Evolutionary conservation across 371 early-diverging fungal genomes (phyloP).

Genomic region (Gilbertella persicaria): DNA sequence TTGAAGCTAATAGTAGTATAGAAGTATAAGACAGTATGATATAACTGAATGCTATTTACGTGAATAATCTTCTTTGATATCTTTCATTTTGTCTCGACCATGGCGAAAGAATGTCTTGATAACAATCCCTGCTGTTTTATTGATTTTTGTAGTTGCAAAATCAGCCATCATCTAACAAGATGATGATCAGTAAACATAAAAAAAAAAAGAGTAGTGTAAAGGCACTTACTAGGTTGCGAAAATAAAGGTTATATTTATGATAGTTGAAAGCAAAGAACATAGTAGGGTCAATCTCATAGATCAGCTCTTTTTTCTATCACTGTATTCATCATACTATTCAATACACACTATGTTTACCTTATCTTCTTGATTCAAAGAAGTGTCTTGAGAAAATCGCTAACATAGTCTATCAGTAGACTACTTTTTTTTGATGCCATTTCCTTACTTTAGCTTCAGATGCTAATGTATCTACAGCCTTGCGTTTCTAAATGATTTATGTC

Average conservation of each 20-base stretch:
- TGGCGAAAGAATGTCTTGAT: conserved; percentile 58
- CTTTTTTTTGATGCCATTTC: not conserved
- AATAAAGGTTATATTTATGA: conserved; percentile 70
- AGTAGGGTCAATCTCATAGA: conserved; percentile 47
- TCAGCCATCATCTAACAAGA: conserved; percentile 23
- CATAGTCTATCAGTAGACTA: not conserved
- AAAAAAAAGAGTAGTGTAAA: not conserved
- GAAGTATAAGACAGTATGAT: no score
- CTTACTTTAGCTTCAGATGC: conserved; percentile 2
- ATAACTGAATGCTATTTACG: conserved; percentile 29
- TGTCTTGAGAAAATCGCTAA: not conserved
- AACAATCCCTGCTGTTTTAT: conserved; percentile 65
- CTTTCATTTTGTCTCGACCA: conserved; percentile 47
- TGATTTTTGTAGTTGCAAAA: conserved; percentile 62
- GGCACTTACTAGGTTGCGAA: conserved; percentile 63
- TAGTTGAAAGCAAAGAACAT: conserved; percentile 70
- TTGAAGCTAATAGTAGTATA: conserved; percentile 35
- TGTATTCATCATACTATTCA: not conserved
- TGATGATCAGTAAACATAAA: not conserved
- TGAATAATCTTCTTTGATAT: conserved; percentile 39
- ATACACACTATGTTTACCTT: conserved; percentile 7
- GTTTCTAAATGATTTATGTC: no score
- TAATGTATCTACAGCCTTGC: not conserved
- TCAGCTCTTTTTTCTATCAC: conserved; percentile 32
- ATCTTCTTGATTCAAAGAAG: not conserved